Conservation (phyloP, 805 yeast species). For the Kurtzmaniella cleridarum region DNA sequence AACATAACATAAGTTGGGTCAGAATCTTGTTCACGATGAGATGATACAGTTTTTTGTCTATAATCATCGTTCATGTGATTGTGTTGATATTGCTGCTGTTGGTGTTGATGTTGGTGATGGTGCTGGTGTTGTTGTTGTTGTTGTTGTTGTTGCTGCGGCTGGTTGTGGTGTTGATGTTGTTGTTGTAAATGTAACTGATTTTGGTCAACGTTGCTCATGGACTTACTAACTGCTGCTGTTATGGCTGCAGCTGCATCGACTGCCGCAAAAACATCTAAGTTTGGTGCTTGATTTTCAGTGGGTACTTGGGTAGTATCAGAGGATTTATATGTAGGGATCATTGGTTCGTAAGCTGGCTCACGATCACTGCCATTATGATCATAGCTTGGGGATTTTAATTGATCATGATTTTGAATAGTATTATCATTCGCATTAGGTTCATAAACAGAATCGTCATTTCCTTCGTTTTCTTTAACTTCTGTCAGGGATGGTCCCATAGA, state of each 20-base stretch:
- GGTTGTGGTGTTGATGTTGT: conserved; percentile 3
- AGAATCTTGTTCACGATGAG: conserved; percentile 36
- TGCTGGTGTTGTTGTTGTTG: too few species aligned
- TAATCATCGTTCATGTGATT: not conserved
- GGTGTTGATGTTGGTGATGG: conserved; percentile 2
- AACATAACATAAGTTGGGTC: conserved; percentile 62
- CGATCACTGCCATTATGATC: too few species aligned
- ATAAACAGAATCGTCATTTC: too few species aligned
- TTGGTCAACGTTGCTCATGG: not conserved
- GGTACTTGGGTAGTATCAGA: too few species aligned
- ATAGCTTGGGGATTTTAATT: too few species aligned
- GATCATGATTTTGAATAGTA: too few species aligned
- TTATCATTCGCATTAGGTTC: too few species aligned
- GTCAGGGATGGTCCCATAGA: too few species aligned
- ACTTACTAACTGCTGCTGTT: not conserved
- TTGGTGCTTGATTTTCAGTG: not conserved
- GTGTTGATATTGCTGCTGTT: not conserved
- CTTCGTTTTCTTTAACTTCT: too few species aligned
- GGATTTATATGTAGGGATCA: too few species aligned
- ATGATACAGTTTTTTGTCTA: conserved; percentile 29
- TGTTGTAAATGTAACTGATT: not conserved
- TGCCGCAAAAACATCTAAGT: not conserved
- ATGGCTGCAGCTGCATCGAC: conserved; percentile 1
- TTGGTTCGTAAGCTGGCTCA: too few species aligned
- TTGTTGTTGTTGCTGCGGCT: not conserved